These are phyloP conservation scores for Alternaria triticimaculans DNA, from an alignment of 2,329 filamentous ascomycete species.

Conservation along the genomic window DNA sequence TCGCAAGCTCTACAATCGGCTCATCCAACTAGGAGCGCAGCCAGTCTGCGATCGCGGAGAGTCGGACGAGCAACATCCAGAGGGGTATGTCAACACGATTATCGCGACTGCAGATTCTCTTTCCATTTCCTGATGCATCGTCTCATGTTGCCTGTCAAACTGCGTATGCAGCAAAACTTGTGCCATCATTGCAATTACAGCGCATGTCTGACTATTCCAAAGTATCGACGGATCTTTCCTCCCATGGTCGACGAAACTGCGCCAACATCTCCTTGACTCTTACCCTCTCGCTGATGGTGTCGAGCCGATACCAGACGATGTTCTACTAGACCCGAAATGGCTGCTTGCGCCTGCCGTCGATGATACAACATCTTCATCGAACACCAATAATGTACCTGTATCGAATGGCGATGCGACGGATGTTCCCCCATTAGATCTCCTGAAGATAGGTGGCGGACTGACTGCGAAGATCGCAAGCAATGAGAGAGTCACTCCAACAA, in stretches of 20 bases:
- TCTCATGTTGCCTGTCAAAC: background rate
- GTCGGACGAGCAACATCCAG: constrained; percentile 90
- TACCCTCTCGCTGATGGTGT: constrained; percentile 73
- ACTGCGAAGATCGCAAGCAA: constrained; percentile 70
- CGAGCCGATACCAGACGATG: constrained; percentile 74
- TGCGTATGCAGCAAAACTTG: background rate
- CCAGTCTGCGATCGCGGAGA: constrained; percentile 81
- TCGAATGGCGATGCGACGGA: constrained; percentile 17
- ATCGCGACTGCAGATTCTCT: background rate
- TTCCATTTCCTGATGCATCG: constrained; percentile 11
- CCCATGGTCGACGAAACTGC: constrained; percentile 75
- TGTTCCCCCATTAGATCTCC: constrained; percentile 51
- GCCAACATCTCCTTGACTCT: constrained; percentile 67
- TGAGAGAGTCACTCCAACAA: constrained; percentile 71
- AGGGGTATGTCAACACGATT: constrained; percentile 70
- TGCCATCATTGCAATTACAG: background rate
- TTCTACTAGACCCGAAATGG: constrained; percentile 79
- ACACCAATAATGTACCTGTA: background rate
- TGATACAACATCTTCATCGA: constrained; percentile 5
- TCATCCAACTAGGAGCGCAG: constrained; percentile 81
- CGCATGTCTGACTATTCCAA: constrained; percentile 3
- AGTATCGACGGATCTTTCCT: constrained; percentile 84
- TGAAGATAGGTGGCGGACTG: constrained; percentile 66
- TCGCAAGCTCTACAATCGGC: constrained; percentile 82
- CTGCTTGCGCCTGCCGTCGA: constrained; percentile 55